A percentile compares a stretch with the other conserved stretches of the same genome.
These are phyloP conservation scores for Boletellus ananiceps DNA, from an alignment of 768 basidiomycete species.

Conservation along the genomic window DNA sequence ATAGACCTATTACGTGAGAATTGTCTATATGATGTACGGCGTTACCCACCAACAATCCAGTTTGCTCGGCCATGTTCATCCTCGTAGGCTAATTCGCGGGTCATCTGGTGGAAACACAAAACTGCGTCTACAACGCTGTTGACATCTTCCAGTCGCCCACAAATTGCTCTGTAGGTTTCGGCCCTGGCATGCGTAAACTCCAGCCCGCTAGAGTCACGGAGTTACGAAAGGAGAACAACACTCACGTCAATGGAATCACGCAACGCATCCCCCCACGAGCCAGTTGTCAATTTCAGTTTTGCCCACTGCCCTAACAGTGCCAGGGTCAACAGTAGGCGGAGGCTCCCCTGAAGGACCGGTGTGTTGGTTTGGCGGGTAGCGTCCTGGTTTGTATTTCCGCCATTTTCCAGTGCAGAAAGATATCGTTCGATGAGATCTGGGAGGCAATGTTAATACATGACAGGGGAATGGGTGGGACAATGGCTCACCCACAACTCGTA, in stretches of 20 bases:
- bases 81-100: not conserved
- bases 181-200: not conserved
- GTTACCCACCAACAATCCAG: not conserved
- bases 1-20: no score
- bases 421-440: not conserved
- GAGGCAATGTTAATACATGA: no score
- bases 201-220: not conserved
- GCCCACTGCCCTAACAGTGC: not conserved
- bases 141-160: not conserved
- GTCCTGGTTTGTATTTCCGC: no score
- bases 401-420: not conserved
- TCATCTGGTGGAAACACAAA: not conserved
- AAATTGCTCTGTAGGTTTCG: not conserved
- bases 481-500: no score
- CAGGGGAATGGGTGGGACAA: no score
- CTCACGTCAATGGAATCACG: not conserved
- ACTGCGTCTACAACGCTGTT: not conserved
- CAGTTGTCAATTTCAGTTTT: not conserved
- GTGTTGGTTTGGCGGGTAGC: no score
- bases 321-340: no score
- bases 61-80: not conserved
- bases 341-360: no score
- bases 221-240: not conserved
- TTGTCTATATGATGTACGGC: no score
- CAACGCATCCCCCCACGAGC: constrained; percentile 7